A percentile compares a stretch with the other conserved stretches of the same genome.
phyloP scores from a whole-genome alignment of 2,329 filamentous ascomycete species.

The Diatrype stigma region DNA sequence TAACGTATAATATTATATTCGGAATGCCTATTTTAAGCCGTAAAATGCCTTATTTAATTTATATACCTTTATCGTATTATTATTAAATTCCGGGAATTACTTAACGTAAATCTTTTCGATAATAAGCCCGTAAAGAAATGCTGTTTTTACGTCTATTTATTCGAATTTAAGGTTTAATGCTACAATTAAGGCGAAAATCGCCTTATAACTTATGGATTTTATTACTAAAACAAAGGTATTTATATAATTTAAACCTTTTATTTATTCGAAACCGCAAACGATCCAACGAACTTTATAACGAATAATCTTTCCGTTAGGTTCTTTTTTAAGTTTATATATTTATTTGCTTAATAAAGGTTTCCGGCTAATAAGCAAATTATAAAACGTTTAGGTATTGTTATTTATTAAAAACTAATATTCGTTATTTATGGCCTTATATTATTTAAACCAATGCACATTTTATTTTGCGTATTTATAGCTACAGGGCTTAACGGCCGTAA shows the following conservation, averaged over 20 bases:
- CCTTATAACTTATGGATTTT: slow-evolving; percentile 9
- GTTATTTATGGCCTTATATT: slow-evolving; percentile 1
- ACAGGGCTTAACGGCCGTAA: slow-evolving; percentile 2
- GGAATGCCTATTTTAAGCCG: slow-evolving; percentile 1
- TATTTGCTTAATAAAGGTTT: background rate
- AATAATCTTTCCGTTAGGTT: background rate
- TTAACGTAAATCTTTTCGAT: too few relatives aligned
- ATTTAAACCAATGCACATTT: slow-evolving; percentile 1
- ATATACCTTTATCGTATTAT: too few relatives aligned
- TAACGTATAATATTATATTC: slow-evolving; percentile 8
- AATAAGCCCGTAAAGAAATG: too few relatives aligned
- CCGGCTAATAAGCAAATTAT: background rate
- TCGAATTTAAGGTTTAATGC: slow-evolving; percentile 6
- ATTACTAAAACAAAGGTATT: slow-evolving; percentile 7
- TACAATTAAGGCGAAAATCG: slow-evolving; percentile 4
- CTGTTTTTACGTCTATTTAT: too few relatives aligned
- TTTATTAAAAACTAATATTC: slow-evolving; percentile 6
- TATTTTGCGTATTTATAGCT: slow-evolving; percentile 3
- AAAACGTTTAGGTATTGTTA: slow-evolving; percentile 1
- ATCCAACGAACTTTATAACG: background rate
- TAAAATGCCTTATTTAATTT: slow-evolving; percentile 10
- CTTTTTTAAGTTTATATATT: background rate
- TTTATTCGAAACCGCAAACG: background rate
- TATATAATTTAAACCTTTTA: background rate
- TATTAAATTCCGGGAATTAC: too few relatives aligned